Evolutionary conservation across 441 rosid genomes (phyloP).

Genomic region (Rhodomyrtus psidioides): DNA sequence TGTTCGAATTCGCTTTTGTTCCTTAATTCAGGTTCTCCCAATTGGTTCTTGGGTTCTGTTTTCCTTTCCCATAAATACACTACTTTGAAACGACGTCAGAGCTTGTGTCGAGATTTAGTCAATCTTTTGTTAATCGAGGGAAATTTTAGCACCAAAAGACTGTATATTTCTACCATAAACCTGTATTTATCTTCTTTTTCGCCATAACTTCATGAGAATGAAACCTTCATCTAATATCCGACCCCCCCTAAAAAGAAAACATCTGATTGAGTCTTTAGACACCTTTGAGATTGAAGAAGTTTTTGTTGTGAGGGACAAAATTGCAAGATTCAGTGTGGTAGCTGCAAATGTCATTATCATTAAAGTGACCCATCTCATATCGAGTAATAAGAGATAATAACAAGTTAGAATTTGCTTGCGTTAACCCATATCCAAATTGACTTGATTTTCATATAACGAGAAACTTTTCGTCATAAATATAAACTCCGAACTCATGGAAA

Average conservation of each 20-base stretch:
- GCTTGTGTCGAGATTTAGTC: too few relatives aligned
- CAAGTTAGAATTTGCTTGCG: background rate
- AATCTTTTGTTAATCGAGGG: too few relatives aligned
- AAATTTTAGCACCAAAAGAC: background rate
- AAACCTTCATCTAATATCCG: background rate
- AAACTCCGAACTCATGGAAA: background rate
- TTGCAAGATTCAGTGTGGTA: background rate
- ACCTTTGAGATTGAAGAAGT: background rate
- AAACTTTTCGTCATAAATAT: background rate
- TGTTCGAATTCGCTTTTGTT: background rate
- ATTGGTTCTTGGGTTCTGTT: background rate
- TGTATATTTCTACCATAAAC: background rate
- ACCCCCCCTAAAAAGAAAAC: too few relatives aligned
- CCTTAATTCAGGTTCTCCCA: background rate
- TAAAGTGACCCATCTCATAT: too few relatives aligned
- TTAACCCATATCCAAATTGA: too few relatives aligned
- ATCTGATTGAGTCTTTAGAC: background rate
- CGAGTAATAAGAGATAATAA: too few relatives aligned
- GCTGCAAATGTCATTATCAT: too few relatives aligned
- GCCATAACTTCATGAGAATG: background rate
- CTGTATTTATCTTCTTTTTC: background rate
- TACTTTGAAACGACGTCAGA: too few relatives aligned
- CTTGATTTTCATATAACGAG: background rate
- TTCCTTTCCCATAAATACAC: background rate
- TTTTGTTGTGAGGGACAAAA: background rate